Evolutionary conservation across 139 green algal species (phyloP), one percentile per base, ranked within the genome.

Genomic region (Chlamydomonas schloesseri): DNA sequence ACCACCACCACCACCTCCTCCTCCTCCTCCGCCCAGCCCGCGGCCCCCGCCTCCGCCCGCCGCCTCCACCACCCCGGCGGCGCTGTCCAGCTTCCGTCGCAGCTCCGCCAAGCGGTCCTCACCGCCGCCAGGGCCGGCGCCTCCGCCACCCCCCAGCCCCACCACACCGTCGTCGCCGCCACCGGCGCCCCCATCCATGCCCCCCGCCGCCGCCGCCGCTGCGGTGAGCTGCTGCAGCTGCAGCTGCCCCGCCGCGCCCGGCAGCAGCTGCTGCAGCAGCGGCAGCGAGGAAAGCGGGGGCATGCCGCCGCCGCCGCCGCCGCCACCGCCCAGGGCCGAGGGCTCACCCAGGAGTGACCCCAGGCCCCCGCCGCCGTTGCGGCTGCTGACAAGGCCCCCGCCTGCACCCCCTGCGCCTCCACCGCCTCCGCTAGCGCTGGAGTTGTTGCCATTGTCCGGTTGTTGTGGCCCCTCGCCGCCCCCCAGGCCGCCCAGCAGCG

Each of bases 241-340:
- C 36, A n/a, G 28, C 29, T 5, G 76, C 60, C 3, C 37, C 58
- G 60, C 62, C 37, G 28, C 76, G 33, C 74, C 69, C 60, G 58
- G 76, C 76, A 26, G 55, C 60, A 64, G 37, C 60, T 73, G 76
- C 62, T 83, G 60, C 58, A 73, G 60, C 60, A 83, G 76, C 60
- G 75, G 75, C 34, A 82, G 34, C 0, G 75, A 34, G 15, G 34
- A 14, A 34, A 50, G 69, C 33, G 33, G 14, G 15, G 33, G 10
- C 33, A 62, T 24, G 13, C 28, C 11, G 76, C 71, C 62, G 34
- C 68, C 33, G 68, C 17, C 68, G 68, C 33, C 68, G 33, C 33
- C 33, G 28, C 33, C n/a, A n/a, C n/a, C n/a, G n/a, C 9, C 58
- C 47, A 80, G 31, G 73, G 47, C 20, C 29, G 73, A n/a, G 24